Percentiles rank a stretch among this genome's conserved stretches.
These are phyloP conservation scores for Aspergillus flavus DNA, from an alignment of 2,329 filamentous ascomycete species.

Conservation along the genomic window DNA sequence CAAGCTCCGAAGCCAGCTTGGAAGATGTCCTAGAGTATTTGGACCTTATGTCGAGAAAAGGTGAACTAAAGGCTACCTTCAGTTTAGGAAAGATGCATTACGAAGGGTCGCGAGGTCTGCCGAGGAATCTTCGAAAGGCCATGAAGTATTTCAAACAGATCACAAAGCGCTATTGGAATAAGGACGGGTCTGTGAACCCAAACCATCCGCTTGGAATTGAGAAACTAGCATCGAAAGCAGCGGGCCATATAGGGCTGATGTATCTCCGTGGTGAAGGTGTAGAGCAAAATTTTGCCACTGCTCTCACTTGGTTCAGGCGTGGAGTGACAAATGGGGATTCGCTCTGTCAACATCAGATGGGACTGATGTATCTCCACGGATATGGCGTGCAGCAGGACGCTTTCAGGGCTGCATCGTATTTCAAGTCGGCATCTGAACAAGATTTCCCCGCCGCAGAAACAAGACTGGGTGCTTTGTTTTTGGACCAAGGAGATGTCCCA, in stretches of 20 bases:
- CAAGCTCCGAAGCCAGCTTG: constrained; percentile 80
- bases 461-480: constrained; percentile 77
- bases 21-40: constrained; percentile 95
- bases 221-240: constrained; percentile 78
- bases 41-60: constrained; percentile 86
- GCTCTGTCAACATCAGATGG: constrained; percentile 81
- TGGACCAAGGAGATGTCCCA: constrained; percentile 83
- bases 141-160: constrained; percentile 81
- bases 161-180: constrained; percentile 77
- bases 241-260: constrained; percentile 86
- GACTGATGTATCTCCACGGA: constrained; percentile 80
- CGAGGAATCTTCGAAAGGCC: constrained; percentile 71
- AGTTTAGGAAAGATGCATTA: constrained; percentile 86
- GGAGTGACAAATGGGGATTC: constrained; percentile 75
- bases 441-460: constrained; percentile 81
- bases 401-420: constrained; percentile 71
- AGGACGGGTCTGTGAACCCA: constrained; percentile 72
- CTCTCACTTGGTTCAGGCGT: constrained; percentile 79
- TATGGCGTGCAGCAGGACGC: constrained; percentile 72
- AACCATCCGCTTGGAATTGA: constrained; percentile 72
- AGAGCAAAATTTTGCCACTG: constrained; percentile 74
- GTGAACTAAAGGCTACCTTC: constrained; percentile 83
- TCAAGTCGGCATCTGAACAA: constrained; percentile 78
- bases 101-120: constrained; percentile 76
- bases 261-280: constrained; percentile 85